Percentiles rank a stretch among this genome's conserved stretches.
Evolutionary conservation across 129 eudicot genomes (phyloP).

Genomic region (Lactuca sativa): DNA sequence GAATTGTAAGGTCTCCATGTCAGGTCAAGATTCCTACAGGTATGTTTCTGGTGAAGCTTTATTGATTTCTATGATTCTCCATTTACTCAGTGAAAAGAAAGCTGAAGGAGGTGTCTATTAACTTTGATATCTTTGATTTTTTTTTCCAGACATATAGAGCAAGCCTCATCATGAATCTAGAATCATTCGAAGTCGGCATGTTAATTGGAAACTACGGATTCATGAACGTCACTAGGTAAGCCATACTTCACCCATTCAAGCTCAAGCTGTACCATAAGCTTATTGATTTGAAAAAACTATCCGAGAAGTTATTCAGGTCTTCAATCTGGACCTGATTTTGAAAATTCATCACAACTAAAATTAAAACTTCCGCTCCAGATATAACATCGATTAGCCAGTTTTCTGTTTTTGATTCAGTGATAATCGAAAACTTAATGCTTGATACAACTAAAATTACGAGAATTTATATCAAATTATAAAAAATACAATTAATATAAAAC

Average conservation of each 20-base stretch:
- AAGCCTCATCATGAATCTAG: constrained; percentile 57
- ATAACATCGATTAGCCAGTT: not conserved
- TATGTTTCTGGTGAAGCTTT: no score
- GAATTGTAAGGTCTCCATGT: no score
- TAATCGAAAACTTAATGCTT: not conserved
- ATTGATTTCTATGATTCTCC: no score
- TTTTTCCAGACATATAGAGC: no score
- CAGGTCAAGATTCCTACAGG: no score
- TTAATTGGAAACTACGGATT: constrained; percentile 87
- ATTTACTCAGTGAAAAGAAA: no score
- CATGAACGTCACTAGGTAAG: constrained; percentile 82
- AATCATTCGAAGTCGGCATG: constrained; percentile 75
- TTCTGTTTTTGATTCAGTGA: not conserved
- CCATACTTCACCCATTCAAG: not conserved
- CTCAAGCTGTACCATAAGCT: not conserved
- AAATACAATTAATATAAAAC: no score
- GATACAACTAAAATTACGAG: not conserved
- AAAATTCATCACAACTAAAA: constrained; percentile 28
- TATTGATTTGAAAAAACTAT: not conserved
- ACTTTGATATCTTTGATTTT: no score
- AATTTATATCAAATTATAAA: no score
- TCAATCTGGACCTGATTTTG: constrained; percentile 49
- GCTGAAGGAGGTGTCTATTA: no score
- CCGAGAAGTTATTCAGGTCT: constrained; percentile 67
- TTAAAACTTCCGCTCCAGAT: no score